Evolutionary conservation across 2,329 filamentous ascomycete species (phyloP), one percentile per base, ranked within the genome.

Genomic region (Epichloe uncinata): DNA sequence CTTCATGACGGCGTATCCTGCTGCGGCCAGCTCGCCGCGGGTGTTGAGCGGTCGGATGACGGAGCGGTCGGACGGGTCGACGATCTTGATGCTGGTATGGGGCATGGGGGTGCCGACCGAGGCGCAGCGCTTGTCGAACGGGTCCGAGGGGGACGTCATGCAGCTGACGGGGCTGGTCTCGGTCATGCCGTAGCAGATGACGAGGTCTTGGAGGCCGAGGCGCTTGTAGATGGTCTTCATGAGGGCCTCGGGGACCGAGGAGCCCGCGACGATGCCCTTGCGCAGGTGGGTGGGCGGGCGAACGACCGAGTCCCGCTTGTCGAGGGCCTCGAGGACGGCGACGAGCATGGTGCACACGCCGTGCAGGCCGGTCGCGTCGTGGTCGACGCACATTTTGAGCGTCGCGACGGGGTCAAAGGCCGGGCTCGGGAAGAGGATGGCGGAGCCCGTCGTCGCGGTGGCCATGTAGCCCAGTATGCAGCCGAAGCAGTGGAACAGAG

Each of bases 141-240:
- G 81, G 61, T 95, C 89, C 16, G 77, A 68, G 0, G 87, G 90
- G 0, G 79, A 73, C 0, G 90, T 95, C 89, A 95, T 95, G 55
- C 78, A 79, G 72, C 78, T 73, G 60, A 87, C 85, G 40, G 85
- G 85, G 45, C 74, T 77, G 1, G 90, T 96, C 68, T 96, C 90
- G 1, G 90, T 96, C 89, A 95, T 95, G 53, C 90, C 90, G 65
- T 96, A 97, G 72, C 90, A 95, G 55, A 95, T 96, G 0, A 90
- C 91, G 20, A 97, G 69, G 50, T 95, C 85, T 0, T 75, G 78
- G 16, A 97, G 70, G 45, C 93, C 93, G 8, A 97, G 72, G 2
- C 71, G 74, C 22, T 74, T 74, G 63, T 91, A 85, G 6, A 97
- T 69, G 52, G 78, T 80, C 16, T 76, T 74, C 87, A 94, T 95